Conservation (phyloP, 768 basidiomycete species). For the Suillus paluster region DNA sequence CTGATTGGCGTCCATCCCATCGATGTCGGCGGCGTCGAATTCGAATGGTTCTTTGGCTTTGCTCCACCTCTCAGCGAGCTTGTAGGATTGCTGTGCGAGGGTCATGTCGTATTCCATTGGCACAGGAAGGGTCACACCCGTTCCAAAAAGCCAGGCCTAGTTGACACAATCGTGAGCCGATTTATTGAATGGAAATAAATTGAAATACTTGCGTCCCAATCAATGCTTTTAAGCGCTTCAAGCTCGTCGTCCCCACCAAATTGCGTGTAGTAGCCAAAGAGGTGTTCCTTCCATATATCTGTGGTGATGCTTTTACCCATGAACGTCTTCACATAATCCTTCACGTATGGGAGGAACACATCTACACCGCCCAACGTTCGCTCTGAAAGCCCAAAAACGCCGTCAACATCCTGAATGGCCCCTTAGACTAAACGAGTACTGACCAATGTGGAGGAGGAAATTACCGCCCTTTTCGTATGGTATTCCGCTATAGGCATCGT, state of each 20-base stretch:
- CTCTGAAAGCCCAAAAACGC: conserved; percentile 44
- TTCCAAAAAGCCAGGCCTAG: conserved; percentile 83
- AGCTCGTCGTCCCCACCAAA: conserved; percentile 65
- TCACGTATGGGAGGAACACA: conserved; percentile 82
- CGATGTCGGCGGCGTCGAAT: conserved; percentile 66
- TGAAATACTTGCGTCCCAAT: conserved; percentile 69
- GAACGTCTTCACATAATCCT: conserved; percentile 81
- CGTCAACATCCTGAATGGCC: not conserved
- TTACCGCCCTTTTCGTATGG: conserved; percentile 93
- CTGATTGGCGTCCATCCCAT: conserved; percentile 73
- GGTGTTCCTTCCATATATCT: conserved; percentile 79
- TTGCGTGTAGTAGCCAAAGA: conserved; percentile 69
- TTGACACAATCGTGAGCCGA: not conserved
- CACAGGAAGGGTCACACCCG: conserved; percentile 74
- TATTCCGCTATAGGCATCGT: conserved; percentile 73
- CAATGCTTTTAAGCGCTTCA: conserved; percentile 65
- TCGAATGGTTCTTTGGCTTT: conserved; percentile 43
- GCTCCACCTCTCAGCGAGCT: conserved; percentile 78
- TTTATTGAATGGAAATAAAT: not conserved
- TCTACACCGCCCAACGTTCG: conserved; percentile 80
- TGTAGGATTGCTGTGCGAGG: conserved; percentile 70
- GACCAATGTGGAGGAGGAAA: conserved; percentile 83
- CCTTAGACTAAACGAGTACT: conserved; percentile 15
- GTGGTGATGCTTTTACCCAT: conserved; percentile 85
- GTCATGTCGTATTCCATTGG: conserved; percentile 76